phyloP scores from a whole-genome alignment of 2,329 filamentous ascomycete species.

The Phialophora chinensis region DNA sequence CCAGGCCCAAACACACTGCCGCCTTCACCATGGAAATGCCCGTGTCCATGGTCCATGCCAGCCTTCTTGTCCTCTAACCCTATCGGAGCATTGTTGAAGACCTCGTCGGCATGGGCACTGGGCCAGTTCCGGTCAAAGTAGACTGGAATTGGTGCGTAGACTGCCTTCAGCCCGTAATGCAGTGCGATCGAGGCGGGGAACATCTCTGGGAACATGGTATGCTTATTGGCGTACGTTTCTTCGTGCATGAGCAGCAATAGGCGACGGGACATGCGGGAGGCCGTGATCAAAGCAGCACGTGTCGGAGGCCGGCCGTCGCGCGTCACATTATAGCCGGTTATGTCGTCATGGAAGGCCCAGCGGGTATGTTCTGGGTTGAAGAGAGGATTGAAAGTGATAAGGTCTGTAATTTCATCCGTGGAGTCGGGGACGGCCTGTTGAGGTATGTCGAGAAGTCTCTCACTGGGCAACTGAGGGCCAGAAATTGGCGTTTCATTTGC shows the following conservation, averaged over 20 bases:
- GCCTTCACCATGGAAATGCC: slow-evolving; percentile 43
- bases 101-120: slow-evolving; percentile 58
- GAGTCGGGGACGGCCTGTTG: slow-evolving; percentile 20
- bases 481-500: slow-evolving; percentile 27
- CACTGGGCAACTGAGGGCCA: slow-evolving; percentile 33
- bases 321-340: slow-evolving; percentile 68
- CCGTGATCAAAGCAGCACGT: slow-evolving; percentile 73
- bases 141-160: slow-evolving; percentile 66
- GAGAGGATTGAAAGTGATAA: slow-evolving; percentile 78
- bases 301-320: slow-evolving; percentile 65
- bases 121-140: slow-evolving; percentile 64
- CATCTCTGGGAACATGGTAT: slow-evolving; percentile 81
- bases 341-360: slow-evolving; percentile 74
- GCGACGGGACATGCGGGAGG: slow-evolving; percentile 69
- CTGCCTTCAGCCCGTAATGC: slow-evolving; percentile 78
- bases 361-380: slow-evolving; percentile 74
- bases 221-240: slow-evolving; percentile 70
- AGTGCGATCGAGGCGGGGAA: slow-evolving; percentile 73
- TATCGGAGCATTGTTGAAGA: slow-evolving; percentile 60
- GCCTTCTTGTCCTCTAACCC: slow-evolving; percentile 58
- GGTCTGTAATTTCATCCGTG: slow-evolving; percentile 67
- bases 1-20: slow-evolving; percentile 58
- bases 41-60: slow-evolving; percentile 46
- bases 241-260: slow-evolving; percentile 75
- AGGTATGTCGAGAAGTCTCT: slow-evolving; percentile 33